Evolutionary conservation across 225 moss, liverwort and hornwort genomes (phyloP).

Genomic region (Bryoerythrophyllum caledonicum): DNA sequence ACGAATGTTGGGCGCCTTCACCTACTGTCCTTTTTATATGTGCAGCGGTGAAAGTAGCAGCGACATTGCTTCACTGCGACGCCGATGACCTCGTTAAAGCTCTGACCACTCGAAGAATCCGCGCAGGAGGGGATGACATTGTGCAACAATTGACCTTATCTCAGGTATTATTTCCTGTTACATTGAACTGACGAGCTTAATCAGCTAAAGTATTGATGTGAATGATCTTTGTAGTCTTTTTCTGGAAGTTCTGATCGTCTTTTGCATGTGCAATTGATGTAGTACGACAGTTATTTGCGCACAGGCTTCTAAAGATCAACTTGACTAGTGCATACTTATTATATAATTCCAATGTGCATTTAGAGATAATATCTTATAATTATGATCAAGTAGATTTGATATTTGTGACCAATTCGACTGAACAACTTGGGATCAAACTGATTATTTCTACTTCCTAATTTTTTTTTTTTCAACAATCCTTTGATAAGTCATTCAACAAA

Average conservation of each 20-base stretch:
- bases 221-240: background rate
- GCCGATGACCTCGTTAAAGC: constrained; percentile 62
- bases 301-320: background rate
- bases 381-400: too few relatives aligned
- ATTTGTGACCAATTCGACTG: too few relatives aligned
- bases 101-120: constrained; percentile 70
- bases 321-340: too few relatives aligned
- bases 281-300: background rate
- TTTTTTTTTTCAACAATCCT: too few relatives aligned
- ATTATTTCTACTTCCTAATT: too few relatives aligned
- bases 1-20: background rate
- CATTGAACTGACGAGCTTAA: background rate
- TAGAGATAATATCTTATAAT: too few relatives aligned
- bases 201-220: background rate
- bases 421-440: too few relatives aligned
- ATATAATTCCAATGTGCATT: too few relatives aligned
- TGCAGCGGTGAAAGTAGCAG: constrained; percentile 70
- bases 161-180: constrained; percentile 44
- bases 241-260: background rate
- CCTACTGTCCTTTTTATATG: background rate
- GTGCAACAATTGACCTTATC: constrained; percentile 66
- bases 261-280: background rate
- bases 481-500: too few relatives aligned
- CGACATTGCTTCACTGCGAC: constrained; percentile 71
- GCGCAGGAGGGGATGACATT: constrained; percentile 81